Base-by-base conservation (phyloP, 2,329 filamentous ascomycete species). In the Calonectria pseudoturangicola region DNA sequence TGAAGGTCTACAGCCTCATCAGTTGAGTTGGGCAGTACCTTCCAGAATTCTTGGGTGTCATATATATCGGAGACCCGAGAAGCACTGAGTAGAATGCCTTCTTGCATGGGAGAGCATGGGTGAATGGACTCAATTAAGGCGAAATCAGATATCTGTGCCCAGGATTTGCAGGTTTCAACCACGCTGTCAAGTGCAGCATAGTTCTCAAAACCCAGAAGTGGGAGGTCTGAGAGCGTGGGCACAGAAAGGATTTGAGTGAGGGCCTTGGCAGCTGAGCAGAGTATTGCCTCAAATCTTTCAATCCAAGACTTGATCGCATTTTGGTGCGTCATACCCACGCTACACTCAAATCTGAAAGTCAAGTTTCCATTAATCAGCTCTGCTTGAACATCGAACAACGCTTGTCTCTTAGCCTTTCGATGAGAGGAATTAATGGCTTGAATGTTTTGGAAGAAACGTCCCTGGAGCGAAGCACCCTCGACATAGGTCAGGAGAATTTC, bases 11-110 rank as follows among this genome's bases (percentile, higher is more conserved):
- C 50, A 12, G 13, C 10, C 27, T n/a, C 27, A 33, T 6, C 16
- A 18, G 13, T 10, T 9, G 50, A 33, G 2, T 54, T 54, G 10
- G 50, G 50, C 33, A 54, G 27, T n/a, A 54, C 50, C 8, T 33
- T 54, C 50, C 50, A 54, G 3, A 54, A 33, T 33, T 54, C 50
- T n/a, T 54, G 50, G 15, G 28, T 28, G 16, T 54, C 50, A 33
- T 54, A 54, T 4, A 54, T 54, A 16, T 54, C 10, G 12, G 50
- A 54, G 13, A 16, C 5, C n/a, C 50, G 50, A n/a, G 50, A 54
- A 4, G 50, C 33, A 16, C 50, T 54, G 6, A 54, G 27, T 9
- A 54, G 16, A 33, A 54, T 54, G 12, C 50, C 50, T 15, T 54
- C 50, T 16, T 54, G 50, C 50, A 54, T 54, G 4, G 50, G 50